Evolutionary conservation across 1,139 yeast species (phyloP).

Genomic region (Hansenula sp.): DNA sequence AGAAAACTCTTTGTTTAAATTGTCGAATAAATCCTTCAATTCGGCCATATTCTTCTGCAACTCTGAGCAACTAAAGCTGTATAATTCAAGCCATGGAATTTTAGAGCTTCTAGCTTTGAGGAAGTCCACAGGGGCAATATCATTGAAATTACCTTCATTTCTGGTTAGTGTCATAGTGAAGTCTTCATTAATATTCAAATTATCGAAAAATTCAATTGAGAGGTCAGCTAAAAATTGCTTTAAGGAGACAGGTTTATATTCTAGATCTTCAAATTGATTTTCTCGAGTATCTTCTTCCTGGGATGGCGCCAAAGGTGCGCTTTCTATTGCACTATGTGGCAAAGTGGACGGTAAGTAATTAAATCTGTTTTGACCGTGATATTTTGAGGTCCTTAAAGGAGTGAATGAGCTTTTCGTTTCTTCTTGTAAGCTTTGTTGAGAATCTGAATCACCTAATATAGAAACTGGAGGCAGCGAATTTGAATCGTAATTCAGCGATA

Average conservation of each 20-base stretch:
- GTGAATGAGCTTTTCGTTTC: slow-evolving; percentile 18
- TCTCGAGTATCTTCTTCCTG: slow-evolving; percentile 13
- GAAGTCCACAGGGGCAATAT: slow-evolving; percentile 14
- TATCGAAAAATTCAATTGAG: slow-evolving; percentile 50
- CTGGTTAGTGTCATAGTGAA: slow-evolving; percentile 19
- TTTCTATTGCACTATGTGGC: slow-evolving; percentile 7
- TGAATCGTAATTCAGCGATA: too few species aligned
- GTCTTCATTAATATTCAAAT: slow-evolving; percentile 38
- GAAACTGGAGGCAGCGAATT: too few species aligned
- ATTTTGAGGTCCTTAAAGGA: slow-evolving; percentile 17
- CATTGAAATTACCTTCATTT: slow-evolving; percentile 8
- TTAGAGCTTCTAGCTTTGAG: slow-evolving; percentile 24
- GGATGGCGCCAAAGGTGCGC: slow-evolving; percentile 19
- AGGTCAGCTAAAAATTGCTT: slow-evolving; percentile 43
- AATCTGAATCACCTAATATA: slow-evolving; percentile 2
- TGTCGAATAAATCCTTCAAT: slow-evolving; percentile 43
- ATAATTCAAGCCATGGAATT: slow-evolving; percentile 41
- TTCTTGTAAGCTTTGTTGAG: slow-evolving; percentile 11
- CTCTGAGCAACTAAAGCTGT: slow-evolving; percentile 52
- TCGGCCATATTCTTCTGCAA: slow-evolving; percentile 45
- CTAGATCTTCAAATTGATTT: slow-evolving; percentile 5
- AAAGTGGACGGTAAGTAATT: slow-evolving; percentile 6
- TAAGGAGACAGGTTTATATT: slow-evolving; percentile 33
- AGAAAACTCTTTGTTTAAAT: slow-evolving; percentile 41
- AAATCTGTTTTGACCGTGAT: slow-evolving; percentile 10